A percentile compares a stretch with the other conserved stretches of the same genome.
These are phyloP conservation scores for Fusarium sulawesiense DNA, from an alignment of 2,329 filamentous ascomycete species.

Conservation along the genomic window DNA sequence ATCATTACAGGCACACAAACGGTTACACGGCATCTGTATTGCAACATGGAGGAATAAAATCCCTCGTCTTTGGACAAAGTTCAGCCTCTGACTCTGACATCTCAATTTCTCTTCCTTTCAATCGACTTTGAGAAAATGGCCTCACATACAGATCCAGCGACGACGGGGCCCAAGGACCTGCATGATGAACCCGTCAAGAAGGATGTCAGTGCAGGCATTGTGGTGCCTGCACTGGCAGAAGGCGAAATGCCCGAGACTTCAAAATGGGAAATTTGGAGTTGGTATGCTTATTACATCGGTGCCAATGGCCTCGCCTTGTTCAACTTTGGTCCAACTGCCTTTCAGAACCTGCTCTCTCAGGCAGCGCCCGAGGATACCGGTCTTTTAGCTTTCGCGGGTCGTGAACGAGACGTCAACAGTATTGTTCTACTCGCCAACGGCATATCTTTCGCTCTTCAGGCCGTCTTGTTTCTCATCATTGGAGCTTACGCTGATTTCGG, in stretches of 20 bases:
- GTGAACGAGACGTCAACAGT: constrained; percentile 69
- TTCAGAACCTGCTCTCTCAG: constrained; percentile 72
- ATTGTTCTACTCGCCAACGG: constrained; percentile 75
- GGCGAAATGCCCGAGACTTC: constrained; percentile 30
- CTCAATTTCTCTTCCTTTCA: background rate
- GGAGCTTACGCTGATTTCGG: constrained; percentile 73
- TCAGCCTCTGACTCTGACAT: background rate
- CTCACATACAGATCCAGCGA: background rate
- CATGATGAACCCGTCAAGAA: constrained; percentile 1
- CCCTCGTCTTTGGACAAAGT: constrained; percentile 2
- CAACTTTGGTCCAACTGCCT: constrained; percentile 73
- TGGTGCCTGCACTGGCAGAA: constrained; percentile 23
- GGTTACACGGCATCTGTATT: constrained; percentile 27
- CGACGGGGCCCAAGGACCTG: constrained; percentile 1
- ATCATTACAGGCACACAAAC: background rate
- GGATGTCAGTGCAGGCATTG: constrained; percentile 17
- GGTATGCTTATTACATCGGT: constrained; percentile 69
- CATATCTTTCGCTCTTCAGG: constrained; percentile 75
- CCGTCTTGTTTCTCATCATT: constrained; percentile 64
- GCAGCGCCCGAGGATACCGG: constrained; percentile 66
- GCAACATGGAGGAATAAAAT: constrained; percentile 7
- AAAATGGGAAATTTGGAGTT: constrained; percentile 42
- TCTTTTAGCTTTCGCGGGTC: constrained; percentile 66
- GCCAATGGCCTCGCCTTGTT: constrained; percentile 72
- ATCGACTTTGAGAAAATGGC: background rate